A percentile compares a stretch with the other conserved stretches of the same genome.
These are phyloP conservation scores for Phylloporus sp. DNA, from an alignment of 768 basidiomycete species.

Conservation along the genomic window DNA sequence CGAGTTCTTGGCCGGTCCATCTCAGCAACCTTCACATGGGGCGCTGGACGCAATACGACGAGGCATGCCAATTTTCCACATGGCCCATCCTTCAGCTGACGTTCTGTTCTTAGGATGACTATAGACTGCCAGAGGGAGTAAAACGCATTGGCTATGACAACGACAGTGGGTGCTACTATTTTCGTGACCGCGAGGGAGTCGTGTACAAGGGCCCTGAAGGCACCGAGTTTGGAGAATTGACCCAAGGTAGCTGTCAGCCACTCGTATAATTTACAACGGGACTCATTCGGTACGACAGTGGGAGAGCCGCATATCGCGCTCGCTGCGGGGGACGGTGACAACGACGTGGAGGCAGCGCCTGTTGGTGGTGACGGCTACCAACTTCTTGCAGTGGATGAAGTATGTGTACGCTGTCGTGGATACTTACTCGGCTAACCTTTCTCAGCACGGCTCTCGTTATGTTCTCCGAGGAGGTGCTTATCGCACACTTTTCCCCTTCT, in stretches of 20 bases:
- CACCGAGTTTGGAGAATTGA: conserved; percentile 54
- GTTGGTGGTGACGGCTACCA: conserved; percentile 55
- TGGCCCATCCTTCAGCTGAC: neutral
- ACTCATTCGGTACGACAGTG: conserved; percentile 18
- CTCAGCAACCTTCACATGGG: conserved; percentile 22
- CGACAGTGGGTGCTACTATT: conserved; percentile 65
- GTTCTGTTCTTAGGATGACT: conserved; percentile 39
- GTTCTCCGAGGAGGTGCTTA: conserved; percentile 44
- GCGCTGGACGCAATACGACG: conserved; percentile 38
- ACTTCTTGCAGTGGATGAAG: conserved; percentile 49
- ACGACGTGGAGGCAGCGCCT: conserved; percentile 56
- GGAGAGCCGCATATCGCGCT: conserved; percentile 28
- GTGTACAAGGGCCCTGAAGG: conserved; percentile 59
- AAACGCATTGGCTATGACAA: conserved; percentile 74
- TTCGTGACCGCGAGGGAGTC: conserved; percentile 51
- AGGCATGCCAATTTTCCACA: conserved; percentile 12
- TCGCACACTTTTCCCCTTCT: conserved; percentile 65
- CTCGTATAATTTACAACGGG: neutral
- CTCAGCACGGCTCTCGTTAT: conserved; percentile 31
- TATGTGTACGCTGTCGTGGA: conserved; percentile 19
- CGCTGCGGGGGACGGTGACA: conserved; percentile 29
- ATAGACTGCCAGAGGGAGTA: conserved; percentile 50
- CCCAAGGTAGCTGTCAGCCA: conserved; percentile 31
- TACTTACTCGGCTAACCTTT: conserved; percentile 7
- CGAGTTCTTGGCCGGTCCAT: conserved; percentile 21